A percentile compares a stretch with the other conserved stretches of the same genome.
Evolutionary conservation across 2,329 filamentous ascomycete genomes (phyloP).

Genomic region (Tetracladium maxilliforme): DNA sequence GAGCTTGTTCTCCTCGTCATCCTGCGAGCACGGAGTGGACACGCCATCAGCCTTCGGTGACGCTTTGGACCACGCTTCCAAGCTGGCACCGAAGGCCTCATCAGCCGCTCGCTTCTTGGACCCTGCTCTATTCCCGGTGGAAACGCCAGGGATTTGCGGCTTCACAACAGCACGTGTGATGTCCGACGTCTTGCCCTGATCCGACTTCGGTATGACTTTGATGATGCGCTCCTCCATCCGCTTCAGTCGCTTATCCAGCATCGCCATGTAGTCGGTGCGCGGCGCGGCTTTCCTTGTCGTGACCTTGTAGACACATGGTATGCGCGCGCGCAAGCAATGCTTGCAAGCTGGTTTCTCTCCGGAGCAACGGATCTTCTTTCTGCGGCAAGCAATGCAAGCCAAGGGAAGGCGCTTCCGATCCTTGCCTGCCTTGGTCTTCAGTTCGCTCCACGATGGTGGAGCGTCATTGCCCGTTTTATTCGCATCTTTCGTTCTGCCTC

Average conservation of each 20-base stretch:
- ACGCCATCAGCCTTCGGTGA: conserved; percentile 33
- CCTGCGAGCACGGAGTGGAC: conserved; percentile 38
- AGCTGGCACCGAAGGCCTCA: conserved; percentile 71
- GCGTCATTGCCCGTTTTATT: conserved; percentile 43
- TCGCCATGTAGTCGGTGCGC: conserved; percentile 96
- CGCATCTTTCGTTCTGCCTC: conserved; percentile 37
- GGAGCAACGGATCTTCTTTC: conserved; percentile 96
- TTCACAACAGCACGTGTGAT: conserved; percentile 76
- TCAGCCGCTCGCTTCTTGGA: conserved; percentile 72
- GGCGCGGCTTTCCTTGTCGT: conserved; percentile 89
- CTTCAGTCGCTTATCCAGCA: conserved; percentile 91
- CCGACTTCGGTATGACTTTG: conserved; percentile 82
- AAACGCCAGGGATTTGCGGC: conserved; percentile 49
- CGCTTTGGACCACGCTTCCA: conserved; percentile 66
- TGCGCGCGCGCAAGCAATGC: conserved; percentile 81
- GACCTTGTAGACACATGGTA: conserved; percentile 95
- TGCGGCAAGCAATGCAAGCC: conserved; percentile 86
- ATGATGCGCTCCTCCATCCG: conserved; percentile 97
- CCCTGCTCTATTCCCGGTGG: too few species aligned
- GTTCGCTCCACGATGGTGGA: conserved; percentile 60
- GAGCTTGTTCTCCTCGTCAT: conserved; percentile 61
- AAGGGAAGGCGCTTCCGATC: conserved; percentile 85
- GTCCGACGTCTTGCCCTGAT: conserved; percentile 48
- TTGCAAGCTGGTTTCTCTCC: conserved; percentile 97
- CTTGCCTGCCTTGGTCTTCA: conserved; percentile 88